These are phyloP conservation scores for Colletotrichum tabaci DNA, from an alignment of 2,329 filamentous ascomycete genomes.

Conservation along the genomic window DNA sequence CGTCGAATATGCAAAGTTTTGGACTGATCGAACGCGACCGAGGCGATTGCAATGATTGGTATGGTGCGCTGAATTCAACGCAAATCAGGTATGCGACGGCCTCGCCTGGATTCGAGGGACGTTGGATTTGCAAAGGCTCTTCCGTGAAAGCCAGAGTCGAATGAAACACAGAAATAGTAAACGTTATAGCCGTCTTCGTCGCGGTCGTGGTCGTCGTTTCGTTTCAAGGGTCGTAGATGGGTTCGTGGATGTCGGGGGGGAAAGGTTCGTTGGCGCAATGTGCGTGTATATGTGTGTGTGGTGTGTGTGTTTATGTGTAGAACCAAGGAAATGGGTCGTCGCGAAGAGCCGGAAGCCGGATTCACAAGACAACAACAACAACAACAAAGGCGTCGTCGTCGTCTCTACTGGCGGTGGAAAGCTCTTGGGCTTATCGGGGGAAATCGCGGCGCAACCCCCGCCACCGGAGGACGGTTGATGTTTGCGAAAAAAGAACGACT, in stretches of 20 bases:
- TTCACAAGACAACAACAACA: neutral
- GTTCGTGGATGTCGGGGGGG: slow-evolving; percentile 25
- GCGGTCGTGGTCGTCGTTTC: slow-evolving; percentile 26
- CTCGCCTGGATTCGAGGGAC: slow-evolving; percentile 29
- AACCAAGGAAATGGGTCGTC: slow-evolving; percentile 34
- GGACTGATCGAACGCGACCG: neutral
- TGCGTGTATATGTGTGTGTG: too few species aligned
- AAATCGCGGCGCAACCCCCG: slow-evolving; percentile 40
- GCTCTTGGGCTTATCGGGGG: slow-evolving; percentile 33
- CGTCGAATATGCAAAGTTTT: neutral
- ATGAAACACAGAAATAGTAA: slow-evolving; percentile 22
- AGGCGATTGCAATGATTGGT: slow-evolving; percentile 12
- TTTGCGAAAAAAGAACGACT: slow-evolving; percentile 43
- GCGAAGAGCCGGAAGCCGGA: slow-evolving; percentile 12
- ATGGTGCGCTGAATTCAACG: slow-evolving; percentile 12
- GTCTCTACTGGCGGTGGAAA: slow-evolving; percentile 28
- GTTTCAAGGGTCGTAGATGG: slow-evolving; percentile 14
- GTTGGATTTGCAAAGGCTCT: slow-evolving; percentile 2
- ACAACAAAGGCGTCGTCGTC: slow-evolving; percentile 9
- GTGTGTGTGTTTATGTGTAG: neutral
- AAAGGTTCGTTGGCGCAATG: slow-evolving; percentile 16
- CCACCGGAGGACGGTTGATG: slow-evolving; percentile 42
- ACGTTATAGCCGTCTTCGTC: slow-evolving; percentile 24
- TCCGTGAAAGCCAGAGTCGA: slow-evolving; percentile 11
- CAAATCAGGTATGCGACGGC: slow-evolving; percentile 19